phyloP scores from a whole-genome alignment of 306 rosid species.

The Echinosophora koreensis region DNA sequence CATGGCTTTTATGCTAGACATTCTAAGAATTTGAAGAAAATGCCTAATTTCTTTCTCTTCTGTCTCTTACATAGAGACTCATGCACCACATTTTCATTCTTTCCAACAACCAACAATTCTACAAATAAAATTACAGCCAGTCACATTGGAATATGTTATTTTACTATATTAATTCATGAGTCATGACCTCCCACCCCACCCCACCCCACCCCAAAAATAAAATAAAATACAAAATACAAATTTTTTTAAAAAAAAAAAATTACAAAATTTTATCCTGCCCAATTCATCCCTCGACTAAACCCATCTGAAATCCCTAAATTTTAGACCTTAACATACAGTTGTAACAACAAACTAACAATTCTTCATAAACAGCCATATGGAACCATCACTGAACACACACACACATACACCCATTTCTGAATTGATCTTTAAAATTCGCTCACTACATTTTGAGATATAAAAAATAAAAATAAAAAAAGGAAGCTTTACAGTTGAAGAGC shows the following conservation, averaged over 20 bases:
- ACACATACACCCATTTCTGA: neutral
- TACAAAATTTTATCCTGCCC: too few relatives aligned
- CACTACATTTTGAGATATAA: neutral
- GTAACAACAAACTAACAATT: neutral
- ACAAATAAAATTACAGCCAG: neutral
- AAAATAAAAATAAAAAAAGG: too few relatives aligned
- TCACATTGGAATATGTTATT: too few relatives aligned
- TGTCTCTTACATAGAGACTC: slow-evolving; percentile 16
- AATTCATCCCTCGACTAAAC: slow-evolving; percentile 25
- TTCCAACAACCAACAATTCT: neutral
- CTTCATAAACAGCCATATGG: neutral
- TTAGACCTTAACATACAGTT: neutral
- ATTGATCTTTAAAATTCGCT: slow-evolving; percentile 28
- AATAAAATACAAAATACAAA: too few relatives aligned
- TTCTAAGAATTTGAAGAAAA: neutral
- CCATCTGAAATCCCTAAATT: slow-evolving; percentile 13
- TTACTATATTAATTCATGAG: too few relatives aligned
- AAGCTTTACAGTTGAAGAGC: slow-evolving; percentile 86
- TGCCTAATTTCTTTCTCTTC: neutral
- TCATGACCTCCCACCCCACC: too few relatives aligned
- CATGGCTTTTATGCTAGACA: neutral
- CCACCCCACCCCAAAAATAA: too few relatives aligned
- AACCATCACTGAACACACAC: neutral
- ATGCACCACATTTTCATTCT: slow-evolving; percentile 6
- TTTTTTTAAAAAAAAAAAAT: too few relatives aligned